A percentile compares a stretch with the other conserved stretches of the same genome.
phyloP scores from a whole-genome alignment of 2,329 filamentous ascomycete genomes.

The Alternaria solani region DNA sequence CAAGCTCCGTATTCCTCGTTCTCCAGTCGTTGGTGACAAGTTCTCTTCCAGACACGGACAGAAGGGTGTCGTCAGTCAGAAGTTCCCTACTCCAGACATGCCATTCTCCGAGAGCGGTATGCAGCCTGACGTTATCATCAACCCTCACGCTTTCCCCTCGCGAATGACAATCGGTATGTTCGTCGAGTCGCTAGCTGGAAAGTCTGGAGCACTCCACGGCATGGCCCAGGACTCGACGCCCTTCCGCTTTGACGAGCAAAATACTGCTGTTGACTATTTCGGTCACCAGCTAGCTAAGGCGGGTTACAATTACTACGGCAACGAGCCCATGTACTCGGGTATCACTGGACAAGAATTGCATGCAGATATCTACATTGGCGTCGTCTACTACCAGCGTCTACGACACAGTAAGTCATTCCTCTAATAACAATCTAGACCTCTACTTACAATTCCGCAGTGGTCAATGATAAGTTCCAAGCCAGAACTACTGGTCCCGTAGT shows the following conservation, averaged over 20 bases:
- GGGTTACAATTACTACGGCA: slow-evolving; percentile 97
- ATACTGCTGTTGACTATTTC: slow-evolving; percentile 93
- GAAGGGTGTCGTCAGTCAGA: slow-evolving; percentile 95
- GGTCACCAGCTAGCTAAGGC: slow-evolving; percentile 94
- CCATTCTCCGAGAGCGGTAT: slow-evolving; percentile 97
- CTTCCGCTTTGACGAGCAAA: slow-evolving; percentile 91
- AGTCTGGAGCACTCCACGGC: slow-evolving; percentile 91
- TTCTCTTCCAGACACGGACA: slow-evolving; percentile 98
- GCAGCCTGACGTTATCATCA: slow-evolving; percentile 97
- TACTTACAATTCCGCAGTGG: slow-evolving; percentile 62
- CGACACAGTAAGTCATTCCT: slow-evolving; percentile 69
- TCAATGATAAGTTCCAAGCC: slow-evolving; percentile 97
- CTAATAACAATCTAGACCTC: neutral
- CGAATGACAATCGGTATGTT: slow-evolving; percentile 99
- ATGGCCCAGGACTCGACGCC: slow-evolving; percentile 96
- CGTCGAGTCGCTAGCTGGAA: slow-evolving; percentile 94
- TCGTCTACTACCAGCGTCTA: slow-evolving; percentile 97
- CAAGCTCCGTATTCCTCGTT: slow-evolving; percentile 90
- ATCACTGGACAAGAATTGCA: slow-evolving; percentile 82
- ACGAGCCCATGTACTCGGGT: slow-evolving; percentile 98
- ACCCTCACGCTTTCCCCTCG: slow-evolving; percentile 98
- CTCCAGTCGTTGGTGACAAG: slow-evolving; percentile 95
- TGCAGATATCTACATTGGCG: slow-evolving; percentile 94
- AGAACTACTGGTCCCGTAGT: slow-evolving; percentile 94
- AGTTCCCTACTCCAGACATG: slow-evolving; percentile 94